Conservation (phyloP, 148 eudicot genomes). For the Oxyria digyna region DNA sequence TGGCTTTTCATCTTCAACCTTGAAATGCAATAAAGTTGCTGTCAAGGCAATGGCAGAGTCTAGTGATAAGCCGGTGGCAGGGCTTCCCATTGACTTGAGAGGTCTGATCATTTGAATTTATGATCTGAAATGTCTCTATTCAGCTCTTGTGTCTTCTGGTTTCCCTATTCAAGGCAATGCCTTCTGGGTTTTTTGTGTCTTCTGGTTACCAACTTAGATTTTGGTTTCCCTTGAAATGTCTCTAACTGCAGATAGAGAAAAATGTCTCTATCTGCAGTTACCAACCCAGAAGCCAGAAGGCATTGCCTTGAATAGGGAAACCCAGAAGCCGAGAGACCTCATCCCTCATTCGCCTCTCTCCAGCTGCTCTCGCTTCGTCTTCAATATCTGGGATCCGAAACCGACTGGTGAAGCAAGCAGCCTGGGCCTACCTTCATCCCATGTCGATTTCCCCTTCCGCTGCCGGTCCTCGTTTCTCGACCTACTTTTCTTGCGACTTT, state of each 20-base stretch:
- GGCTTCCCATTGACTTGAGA: slow-evolving; percentile 64
- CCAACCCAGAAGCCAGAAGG: too few relatives aligned
- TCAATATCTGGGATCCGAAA: slow-evolving; percentile 61
- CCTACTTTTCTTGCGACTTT: slow-evolving; percentile 18
- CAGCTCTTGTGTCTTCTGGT: too few relatives aligned
- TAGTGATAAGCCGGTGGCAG: slow-evolving; percentile 43
- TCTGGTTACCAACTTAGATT: too few relatives aligned
- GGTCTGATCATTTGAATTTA: slow-evolving; percentile 27
- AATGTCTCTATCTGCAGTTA: too few relatives aligned
- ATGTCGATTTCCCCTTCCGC: slow-evolving; percentile 34
- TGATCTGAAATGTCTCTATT: neutral
- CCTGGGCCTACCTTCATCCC: slow-evolving; percentile 93
- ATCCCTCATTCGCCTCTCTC: neutral
- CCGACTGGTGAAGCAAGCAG: slow-evolving; percentile 82
- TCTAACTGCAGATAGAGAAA: too few relatives aligned
- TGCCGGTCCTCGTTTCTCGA: slow-evolving; percentile 11
- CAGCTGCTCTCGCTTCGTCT: neutral
- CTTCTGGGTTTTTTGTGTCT: too few relatives aligned
- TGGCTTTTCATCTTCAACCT: slow-evolving; percentile 26
- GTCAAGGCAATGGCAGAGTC: slow-evolving; percentile 65
- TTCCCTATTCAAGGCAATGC: too few relatives aligned
- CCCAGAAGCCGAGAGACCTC: neutral
- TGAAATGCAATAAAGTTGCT: slow-evolving; percentile 24
- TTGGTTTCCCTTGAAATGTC: too few relatives aligned
- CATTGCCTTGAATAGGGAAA: too few relatives aligned